Evolutionary conservation across 306 rosid genomes (phyloP), one percentile per base, ranked within the genome.

Genomic region (Mucuna pruriens): DNA sequence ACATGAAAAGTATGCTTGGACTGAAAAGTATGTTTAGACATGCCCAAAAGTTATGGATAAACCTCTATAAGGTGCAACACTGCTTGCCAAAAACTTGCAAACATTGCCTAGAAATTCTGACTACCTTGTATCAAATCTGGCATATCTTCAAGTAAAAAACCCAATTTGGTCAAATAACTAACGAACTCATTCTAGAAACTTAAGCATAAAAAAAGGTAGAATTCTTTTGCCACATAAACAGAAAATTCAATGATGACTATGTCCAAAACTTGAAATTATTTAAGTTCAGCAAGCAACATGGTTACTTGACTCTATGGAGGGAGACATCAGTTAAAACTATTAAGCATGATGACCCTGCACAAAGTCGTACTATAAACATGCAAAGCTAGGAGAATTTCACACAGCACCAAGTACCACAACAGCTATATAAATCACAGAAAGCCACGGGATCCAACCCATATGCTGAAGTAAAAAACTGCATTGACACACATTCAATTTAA

Each of bases 391-490:
- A 74, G 63, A 66, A 51, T 61, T 65, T 74, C 64, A 77, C 71
- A 78, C 7, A 61, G 19, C 70, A 66, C 72, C 71, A 71, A 61
- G 64, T 22, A 75, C 33, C 60, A 55, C 55, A 51, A 31, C 85
- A 78, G 48, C 84, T 33, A 54, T 31, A 42, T 8, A 74, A 45
- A 40, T 77, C 67, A 33, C 83, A 63, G 48, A 49, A 75, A 55
- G 25, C 36, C 34, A 82, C 3, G 29, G 54, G 71, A 86, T 64
- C 63, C 61, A 78, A 64, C 71, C 71, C 81, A 74, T 9, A 65
- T 45, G n/a, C 20, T 54, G 25, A 77, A 81, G 62, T 77, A 60
- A 79, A 80, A 82, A 69, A 25, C 49, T 69, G 60, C 36, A 75
- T 31, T 64, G 9, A 2, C 12, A 38, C 10, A 71, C 61, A 45